Evolutionary conservation across 345 rosid genomes (phyloP), one percentile per base, ranked within the genome.

Genomic region (Draba incana): DNA sequence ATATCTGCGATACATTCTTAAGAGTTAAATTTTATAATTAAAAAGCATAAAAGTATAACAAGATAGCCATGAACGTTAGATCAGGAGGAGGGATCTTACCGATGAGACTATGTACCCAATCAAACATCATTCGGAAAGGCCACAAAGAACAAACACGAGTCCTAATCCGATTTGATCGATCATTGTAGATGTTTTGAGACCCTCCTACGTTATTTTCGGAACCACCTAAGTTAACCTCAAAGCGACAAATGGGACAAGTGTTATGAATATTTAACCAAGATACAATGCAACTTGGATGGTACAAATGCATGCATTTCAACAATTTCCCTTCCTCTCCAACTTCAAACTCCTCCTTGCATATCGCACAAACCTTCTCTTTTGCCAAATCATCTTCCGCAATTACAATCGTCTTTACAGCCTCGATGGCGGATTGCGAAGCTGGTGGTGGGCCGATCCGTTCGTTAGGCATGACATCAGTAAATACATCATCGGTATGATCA

Each of bases 221-320:
- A 15, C 27, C 73, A 20, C 71, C 45, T 37, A 41, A 74, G 52
- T 20, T n/a, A 16, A 89, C 64, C 70, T 75, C 71, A 9, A 33
- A 72, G 0, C 96, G 93, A 56, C 97, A 92, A 38, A 88, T 84
- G 0, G 93, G 98, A 58, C 97, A 90, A 0, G 92, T 86, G 30
- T 84, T 86, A 66, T 85, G 87, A 50, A 86, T 66, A 66, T 59
- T 77, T 66, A 92, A 62, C 97, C 97, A 90, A 4, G 97, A 92
- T 4, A 82, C 37, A 42, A 92, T 84, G 69, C 98, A 90, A 6
- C 72, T 84, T 0, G 84, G 65, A 77, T 92, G 96, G 20, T 86
- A 92, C 44, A 86, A 51, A 75, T 92, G 98, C 57, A 79, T 68
- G 74, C 98, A 89, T 6, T 84, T 82, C 74, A 89, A 59, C 74